phyloP scores from a whole-genome alignment of 2,329 filamentous ascomycete genomes.

The Pseudopithomyces chartarum region DNA sequence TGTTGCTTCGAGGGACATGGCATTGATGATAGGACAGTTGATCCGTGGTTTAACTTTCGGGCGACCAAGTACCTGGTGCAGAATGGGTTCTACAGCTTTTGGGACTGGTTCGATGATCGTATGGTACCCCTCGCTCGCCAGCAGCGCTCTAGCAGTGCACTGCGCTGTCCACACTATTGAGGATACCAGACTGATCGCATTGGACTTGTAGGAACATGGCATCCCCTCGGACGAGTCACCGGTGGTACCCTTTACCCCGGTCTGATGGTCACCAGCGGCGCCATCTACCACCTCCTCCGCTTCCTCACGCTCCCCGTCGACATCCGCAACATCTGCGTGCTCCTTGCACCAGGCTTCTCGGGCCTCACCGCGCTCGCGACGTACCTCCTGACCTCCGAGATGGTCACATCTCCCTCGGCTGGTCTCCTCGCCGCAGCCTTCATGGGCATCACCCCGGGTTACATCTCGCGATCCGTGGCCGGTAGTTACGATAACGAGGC shows the following conservation, averaged over 20 bases:
- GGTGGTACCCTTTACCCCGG: slow-evolving; percentile 98
- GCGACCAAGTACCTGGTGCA: slow-evolving; percentile 97
- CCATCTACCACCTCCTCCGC: slow-evolving; percentile 92
- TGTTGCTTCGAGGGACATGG: slow-evolving; percentile 16
- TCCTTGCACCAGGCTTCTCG: slow-evolving; percentile 92
- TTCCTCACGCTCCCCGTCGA: slow-evolving; percentile 90
- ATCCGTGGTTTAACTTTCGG: slow-evolving; percentile 99
- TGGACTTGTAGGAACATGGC: slow-evolving; percentile 77
- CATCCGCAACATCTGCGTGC: slow-evolving; percentile 97
- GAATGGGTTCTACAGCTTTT: slow-evolving; percentile 98
- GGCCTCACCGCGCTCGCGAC: slow-evolving; percentile 90
- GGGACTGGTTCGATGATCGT: slow-evolving; percentile 99
- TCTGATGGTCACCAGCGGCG: slow-evolving; percentile 97
- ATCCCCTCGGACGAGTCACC: slow-evolving; percentile 96
- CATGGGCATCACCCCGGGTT: slow-evolving; percentile 97
- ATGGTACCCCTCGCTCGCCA: slow-evolving; percentile 45
- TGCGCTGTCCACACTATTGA: background rate
- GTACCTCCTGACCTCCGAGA: slow-evolving; percentile 95
- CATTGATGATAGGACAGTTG: slow-evolving; percentile 65
- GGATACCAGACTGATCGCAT: slow-evolving; percentile 18
- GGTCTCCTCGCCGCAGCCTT: slow-evolving; percentile 92
- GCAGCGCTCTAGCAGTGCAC: slow-evolving; percentile 7
- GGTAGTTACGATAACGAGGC: slow-evolving; percentile 99
- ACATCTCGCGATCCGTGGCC: slow-evolving; percentile 96
- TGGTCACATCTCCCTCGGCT: slow-evolving; percentile 93